Percentiles rank a stretch among this genome's conserved stretches.
phyloP scores from a whole-genome alignment of 1,284 basidiomycete species.

The Earliella scabrosa region DNA sequence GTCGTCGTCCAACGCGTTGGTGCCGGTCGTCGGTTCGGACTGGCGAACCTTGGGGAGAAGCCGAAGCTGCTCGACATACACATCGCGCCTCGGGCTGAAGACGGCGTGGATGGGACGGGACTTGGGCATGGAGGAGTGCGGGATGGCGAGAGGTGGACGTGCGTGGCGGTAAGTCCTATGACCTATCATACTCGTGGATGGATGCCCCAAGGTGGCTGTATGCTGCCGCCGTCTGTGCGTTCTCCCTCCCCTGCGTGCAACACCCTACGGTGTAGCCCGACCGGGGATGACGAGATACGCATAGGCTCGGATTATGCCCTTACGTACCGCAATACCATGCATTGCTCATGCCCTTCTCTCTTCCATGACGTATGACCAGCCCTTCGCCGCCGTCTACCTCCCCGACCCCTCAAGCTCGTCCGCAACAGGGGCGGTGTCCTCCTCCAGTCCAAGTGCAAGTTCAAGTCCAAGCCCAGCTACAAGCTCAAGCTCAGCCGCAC shows the following conservation, averaged over 20 bases:
- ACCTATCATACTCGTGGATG: too few relatives aligned
- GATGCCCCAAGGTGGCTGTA: too few relatives aligned
- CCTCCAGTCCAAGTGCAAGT: not conserved
- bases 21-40: not conserved
- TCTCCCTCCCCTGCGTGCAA: not conserved
- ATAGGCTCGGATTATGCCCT: too few relatives aligned
- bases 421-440: slow-evolving; percentile 22
- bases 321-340: too few relatives aligned
- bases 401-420: slow-evolving; percentile 13
- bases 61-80: slow-evolving; percentile 20
- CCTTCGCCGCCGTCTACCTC: slow-evolving; percentile 17
- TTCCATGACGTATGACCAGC: not conserved
- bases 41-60: slow-evolving; percentile 8
- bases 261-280: too few relatives aligned
- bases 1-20: slow-evolving; percentile 12
- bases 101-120: not conserved
- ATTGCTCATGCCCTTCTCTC: not conserved
- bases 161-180: too few relatives aligned
- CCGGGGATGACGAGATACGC: too few relatives aligned
- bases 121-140: not conserved
- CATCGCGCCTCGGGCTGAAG: not conserved
- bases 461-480: not conserved
- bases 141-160: not conserved
- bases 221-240: too few relatives aligned
- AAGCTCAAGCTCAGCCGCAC: not conserved